Percentiles rank a stretch among this genome's conserved stretches.
These are phyloP conservation scores for Cystofilobasidium macerans DNA, from an alignment of 768 basidiomycete genomes.

Conservation along the genomic window DNA sequence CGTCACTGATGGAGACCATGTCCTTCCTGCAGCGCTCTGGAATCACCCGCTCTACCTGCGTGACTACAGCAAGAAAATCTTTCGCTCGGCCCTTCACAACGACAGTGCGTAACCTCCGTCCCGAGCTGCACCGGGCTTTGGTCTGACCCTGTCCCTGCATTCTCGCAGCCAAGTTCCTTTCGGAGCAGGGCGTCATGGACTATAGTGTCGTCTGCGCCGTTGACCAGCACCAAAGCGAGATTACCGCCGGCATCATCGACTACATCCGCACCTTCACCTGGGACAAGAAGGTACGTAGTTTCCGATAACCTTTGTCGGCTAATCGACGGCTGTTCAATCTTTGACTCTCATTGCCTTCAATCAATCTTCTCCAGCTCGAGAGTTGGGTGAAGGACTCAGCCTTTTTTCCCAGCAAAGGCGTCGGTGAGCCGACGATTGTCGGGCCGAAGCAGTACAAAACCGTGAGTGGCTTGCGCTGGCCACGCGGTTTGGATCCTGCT, in stretches of 20 bases:
- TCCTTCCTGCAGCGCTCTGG: conserved; percentile 13
- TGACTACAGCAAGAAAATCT: conserved; percentile 89
- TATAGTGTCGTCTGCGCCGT: conserved; percentile 93
- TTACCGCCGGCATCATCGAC: conserved; percentile 86
- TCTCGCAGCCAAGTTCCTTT: conserved; percentile 34
- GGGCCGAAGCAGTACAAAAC: conserved; percentile 83
- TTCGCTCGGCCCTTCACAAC: conserved; percentile 80
- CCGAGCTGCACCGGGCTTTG: background rate
- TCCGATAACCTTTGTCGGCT: background rate
- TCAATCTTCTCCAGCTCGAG: conserved; percentile 41
- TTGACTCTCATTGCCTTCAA: too few relatives aligned
- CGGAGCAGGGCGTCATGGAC: conserved; percentile 51
- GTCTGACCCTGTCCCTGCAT: background rate
- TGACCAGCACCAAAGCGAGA: conserved; percentile 73
- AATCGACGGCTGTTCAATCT: background rate
- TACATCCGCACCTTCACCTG: conserved; percentile 71
- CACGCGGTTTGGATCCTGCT: background rate
- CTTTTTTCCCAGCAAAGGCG: conserved; percentile 66
- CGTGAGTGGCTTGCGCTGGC: background rate
- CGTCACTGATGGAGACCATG: background rate
- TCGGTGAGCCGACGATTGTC: conserved; percentile 90
- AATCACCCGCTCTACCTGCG: conserved; percentile 80
- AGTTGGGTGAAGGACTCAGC: conserved; percentile 96
- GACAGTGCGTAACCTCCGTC: conserved; percentile 46
- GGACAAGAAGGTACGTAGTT: conserved; percentile 71